phyloP scores from a whole-genome alignment of 805 yeast genomes.

The Ogataea methanolica region DNA sequence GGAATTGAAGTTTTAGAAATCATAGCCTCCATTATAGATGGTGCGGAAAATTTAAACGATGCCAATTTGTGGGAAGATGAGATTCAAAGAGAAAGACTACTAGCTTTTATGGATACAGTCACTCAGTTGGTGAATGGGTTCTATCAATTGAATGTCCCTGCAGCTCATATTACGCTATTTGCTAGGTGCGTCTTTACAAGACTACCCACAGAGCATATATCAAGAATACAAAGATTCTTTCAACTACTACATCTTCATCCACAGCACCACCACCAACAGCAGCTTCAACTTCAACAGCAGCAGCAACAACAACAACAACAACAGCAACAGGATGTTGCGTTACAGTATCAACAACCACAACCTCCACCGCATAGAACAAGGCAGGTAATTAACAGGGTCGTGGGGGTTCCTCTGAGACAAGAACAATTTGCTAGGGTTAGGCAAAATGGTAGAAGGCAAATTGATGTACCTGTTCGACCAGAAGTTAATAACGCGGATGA shows the following conservation, averaged over 20 bases:
- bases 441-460: neutral
- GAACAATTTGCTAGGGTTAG: slow-evolving; percentile 3
- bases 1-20: slow-evolving; percentile 28
- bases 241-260: slow-evolving; percentile 15
- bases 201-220: slow-evolving; percentile 26
- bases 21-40: slow-evolving; percentile 24
- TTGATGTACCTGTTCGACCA: neutral
- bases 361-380: neutral
- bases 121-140: slow-evolving; percentile 26
- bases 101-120: slow-evolving; percentile 24
- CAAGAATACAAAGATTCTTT: slow-evolving; percentile 29
- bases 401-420: slow-evolving; percentile 1
- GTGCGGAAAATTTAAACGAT: slow-evolving; percentile 15
- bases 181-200: slow-evolving; percentile 28
- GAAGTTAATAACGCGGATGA: neutral
- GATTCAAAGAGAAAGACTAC: slow-evolving; percentile 21
- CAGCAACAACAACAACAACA: slow-evolving; percentile 12
- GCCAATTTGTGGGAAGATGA: slow-evolving; percentile 14
- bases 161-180: slow-evolving; percentile 26
- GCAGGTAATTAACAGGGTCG: neutral
- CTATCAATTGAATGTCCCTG: slow-evolving; percentile 23
- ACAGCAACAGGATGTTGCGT: neutral
- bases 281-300: slow-evolving; percentile 14
- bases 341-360: neutral
- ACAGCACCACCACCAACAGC: slow-evolving; percentile 4